These are phyloP conservation scores for Poterioochromonas sp. DNA, from an alignment of 352 stramenopile genomes.

Conservation along the genomic window DNA sequence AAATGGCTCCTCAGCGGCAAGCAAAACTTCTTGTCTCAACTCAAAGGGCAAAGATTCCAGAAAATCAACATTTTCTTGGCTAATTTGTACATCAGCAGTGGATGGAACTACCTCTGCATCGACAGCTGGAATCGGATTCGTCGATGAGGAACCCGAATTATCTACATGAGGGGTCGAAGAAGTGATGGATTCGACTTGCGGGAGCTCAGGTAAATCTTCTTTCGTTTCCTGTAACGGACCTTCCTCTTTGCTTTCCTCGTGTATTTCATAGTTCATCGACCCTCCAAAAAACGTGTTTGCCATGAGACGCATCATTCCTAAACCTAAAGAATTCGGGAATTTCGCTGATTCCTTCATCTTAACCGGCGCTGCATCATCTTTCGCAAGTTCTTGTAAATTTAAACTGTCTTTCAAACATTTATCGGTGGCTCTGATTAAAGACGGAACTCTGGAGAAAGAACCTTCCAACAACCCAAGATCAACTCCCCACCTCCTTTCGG, in stretches of 20 bases:
- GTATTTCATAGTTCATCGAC: too few relatives aligned
- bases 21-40: constrained; percentile 86
- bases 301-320: too few relatives aligned
- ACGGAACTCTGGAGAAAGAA: too few relatives aligned
- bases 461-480: too few relatives aligned
- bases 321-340: too few relatives aligned
- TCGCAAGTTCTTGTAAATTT: too few relatives aligned
- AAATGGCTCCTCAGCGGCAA: constrained; percentile 87
- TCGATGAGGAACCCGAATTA: not conserved
- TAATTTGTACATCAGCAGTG: not conserved
- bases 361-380: too few relatives aligned
- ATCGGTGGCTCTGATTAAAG: too few relatives aligned
- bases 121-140: not conserved
- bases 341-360: too few relatives aligned
- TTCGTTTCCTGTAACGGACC: not conserved
- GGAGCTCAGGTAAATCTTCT: not conserved
- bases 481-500: too few relatives aligned
- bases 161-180: not conserved
- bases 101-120: not conserved
- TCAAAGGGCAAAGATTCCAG: constrained; percentile 87
- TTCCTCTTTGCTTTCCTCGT: not conserved
- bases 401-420: too few relatives aligned
- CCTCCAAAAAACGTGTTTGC: too few relatives aligned
- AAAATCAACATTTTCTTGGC: constrained; percentile 87
- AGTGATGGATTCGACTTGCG: not conserved